Evolutionary conservation across 2,329 filamentous ascomycete genomes (phyloP), one percentile per base, ranked within the genome.

Genomic region (Chaetomium sp.): DNA sequence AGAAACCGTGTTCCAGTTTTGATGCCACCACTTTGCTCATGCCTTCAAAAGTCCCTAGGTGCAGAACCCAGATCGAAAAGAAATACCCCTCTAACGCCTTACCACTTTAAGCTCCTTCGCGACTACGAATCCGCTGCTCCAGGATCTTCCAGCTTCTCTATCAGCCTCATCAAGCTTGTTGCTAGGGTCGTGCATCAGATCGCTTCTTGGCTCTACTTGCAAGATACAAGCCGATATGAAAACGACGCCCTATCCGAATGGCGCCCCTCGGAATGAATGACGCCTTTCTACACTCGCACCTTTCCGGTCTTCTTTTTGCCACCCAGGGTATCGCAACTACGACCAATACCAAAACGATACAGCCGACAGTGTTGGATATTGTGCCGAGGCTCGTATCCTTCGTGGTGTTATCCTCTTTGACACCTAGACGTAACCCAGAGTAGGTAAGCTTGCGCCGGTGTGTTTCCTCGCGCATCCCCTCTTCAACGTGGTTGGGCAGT

Each of bases 141-240:
- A 1, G 70, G 65, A 3, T 75, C 74, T 5, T 53, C 65, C 16
- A 61, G 67, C 0, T 78, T 76, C 51, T 65, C 73, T 0, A 70
- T 69, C 21, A 65, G 71, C 0, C 68, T 78, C 4, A 72, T 77
- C 8, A 75, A 78, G 57, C 47, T 78, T 2, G 63, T 73, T 5
- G 74, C 73, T 0, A 31, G 71, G 29, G 65, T 71, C 1, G 56
- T 75, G 2, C 75, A 78, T 47, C 63, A 75, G 7, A 72, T 76
- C 6, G 75, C 72, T 1, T 70, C 72, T 0, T 51, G 57, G 1
- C 55, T 77, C 1, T 74, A 68, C 27, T 56, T 70, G 4, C 55
- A 71, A 1, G 69, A 71, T 8, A 62, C 67, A 0, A 64, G 62
- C 23, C 42, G 69, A 0, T 72, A 74, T 27, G 70, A 71, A 9